Evolutionary conservation across 2,329 filamentous ascomycete species (phyloP).

Genomic region (Apiospora hydei): DNA sequence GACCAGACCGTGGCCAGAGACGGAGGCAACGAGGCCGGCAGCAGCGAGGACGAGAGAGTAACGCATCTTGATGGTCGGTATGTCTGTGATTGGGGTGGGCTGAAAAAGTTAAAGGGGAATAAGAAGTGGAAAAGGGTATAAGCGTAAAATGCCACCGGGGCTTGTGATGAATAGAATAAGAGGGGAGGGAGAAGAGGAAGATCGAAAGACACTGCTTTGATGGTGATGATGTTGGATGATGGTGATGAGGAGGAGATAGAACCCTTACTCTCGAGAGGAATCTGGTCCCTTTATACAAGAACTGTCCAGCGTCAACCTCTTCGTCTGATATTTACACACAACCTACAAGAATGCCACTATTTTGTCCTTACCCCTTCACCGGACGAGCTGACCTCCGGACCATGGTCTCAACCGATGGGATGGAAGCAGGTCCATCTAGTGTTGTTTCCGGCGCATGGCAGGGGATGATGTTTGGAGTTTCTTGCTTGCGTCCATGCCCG

Average conservation of each 20-base stretch:
- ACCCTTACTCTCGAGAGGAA: constrained; percentile 6
- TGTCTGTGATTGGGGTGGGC: constrained; percentile 20
- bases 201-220: constrained; percentile 15
- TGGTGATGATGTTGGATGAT: constrained; percentile 18
- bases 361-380: background rate
- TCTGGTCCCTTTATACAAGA: constrained; percentile 14
- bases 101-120: background rate
- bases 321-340: background rate
- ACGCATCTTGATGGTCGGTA: constrained; percentile 37
- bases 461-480: constrained; percentile 10
- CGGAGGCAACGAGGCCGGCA: constrained; percentile 38
- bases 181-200: constrained; percentile 26
- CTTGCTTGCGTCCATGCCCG: background rate
- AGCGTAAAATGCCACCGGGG: constrained; percentile 39
- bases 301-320: background rate
- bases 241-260: constrained; percentile 5
- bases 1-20: constrained; percentile 41
- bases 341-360: background rate
- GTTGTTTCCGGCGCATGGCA: constrained; percentile 7
- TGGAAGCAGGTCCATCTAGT: background rate
- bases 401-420: constrained; percentile 8
- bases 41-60: constrained; percentile 37
- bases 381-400: constrained; percentile 8
- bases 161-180: constrained; percentile 32
- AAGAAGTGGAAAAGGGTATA: constrained; percentile 27